Base-by-base conservation (phyloP, 2,329 filamentous ascomycete genomes). In the Fusarium austroafricanum region DNA sequence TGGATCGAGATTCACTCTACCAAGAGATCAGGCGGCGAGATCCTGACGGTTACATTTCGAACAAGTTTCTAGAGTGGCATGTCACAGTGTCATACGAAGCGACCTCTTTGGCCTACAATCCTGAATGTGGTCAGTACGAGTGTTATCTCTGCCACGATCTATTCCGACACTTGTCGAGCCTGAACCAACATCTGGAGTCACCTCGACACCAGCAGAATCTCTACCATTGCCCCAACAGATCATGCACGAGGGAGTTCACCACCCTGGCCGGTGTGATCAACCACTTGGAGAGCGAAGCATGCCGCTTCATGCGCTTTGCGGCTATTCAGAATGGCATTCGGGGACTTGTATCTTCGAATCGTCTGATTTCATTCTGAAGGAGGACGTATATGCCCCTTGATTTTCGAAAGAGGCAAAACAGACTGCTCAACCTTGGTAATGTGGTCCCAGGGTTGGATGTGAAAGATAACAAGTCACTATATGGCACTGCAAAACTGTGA, bases 141-240 rank as follows among this genome's bases (percentile, higher is more conserved):
- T 77, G 74, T 29, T 75, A 70, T 44, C 61, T 90, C 6, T 90
- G 88, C 70, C 75, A 82, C 21, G 75, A 76, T 11, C 28, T 70
- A 0, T 90, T 87, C 63, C 51, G 26, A 1, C 57, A 47, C 0
- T 53, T 79, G 0, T 14, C 40, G 0, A 68, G 70, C 0, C 78
- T 90, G 4, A 84, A 85, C 46, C 77, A 82, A 53, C 87, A 91
- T 67, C 73, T 90, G 2, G 81, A 80, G 38, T 90, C 87, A 1
- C 78, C 83, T 0, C 75, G 47, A 11, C 73, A 83, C 54, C 77
- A 79, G 47, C 72, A 80, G 46, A 56, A 67, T 0, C 61, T 82
- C 10, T 83, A 83, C 46, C 79, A 81, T 56, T 84, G 81, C 45
- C 80, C 79, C 0, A 78, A 80, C 6, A 44, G 31, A 2, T 6